Conservation (phyloP, 805 yeast species). For the Saccharomycopsis babjevae region DNA sequence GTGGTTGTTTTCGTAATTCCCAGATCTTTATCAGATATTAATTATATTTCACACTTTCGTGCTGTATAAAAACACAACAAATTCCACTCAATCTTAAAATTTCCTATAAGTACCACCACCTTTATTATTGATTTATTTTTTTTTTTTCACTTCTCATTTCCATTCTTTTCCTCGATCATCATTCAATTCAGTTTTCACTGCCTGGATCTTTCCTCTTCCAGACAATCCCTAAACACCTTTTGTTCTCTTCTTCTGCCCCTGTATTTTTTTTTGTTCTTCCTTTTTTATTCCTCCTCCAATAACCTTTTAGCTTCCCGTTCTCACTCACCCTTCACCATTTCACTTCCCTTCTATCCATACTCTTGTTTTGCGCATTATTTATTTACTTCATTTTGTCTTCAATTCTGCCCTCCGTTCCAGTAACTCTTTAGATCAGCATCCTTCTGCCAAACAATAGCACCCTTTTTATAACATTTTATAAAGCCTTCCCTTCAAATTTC, state of each 20-base stretch:
- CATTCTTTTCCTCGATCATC: no score
- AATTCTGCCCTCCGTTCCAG: neutral
- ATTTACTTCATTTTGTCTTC: neutral
- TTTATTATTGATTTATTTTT: no score
- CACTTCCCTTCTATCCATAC: neutral
- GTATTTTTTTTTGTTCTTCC: neutral
- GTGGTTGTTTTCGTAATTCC: neutral
- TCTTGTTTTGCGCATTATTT: neutral
- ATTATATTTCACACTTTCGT: neutral
- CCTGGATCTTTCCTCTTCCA: no score
- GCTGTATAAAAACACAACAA: neutral
- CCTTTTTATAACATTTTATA: no score
- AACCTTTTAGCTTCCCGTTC: neutral
- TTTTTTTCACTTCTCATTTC: no score
- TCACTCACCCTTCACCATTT: neutral
- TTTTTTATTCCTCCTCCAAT: neutral
- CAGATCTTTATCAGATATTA: neutral
- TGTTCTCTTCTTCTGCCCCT: neutral
- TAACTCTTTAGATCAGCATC: neutral
- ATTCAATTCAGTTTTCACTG: no score
- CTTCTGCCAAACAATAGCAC: neutral
- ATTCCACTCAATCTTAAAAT: neutral
- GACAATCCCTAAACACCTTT: neutral
- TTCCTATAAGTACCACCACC: no score
- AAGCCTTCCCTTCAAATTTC: neutral